A percentile compares a stretch with the other conserved stretches of the same genome.
These are phyloP conservation scores for Termitomyces sp. DNA, from an alignment of 768 basidiomycete genomes.

Conservation along the genomic window DNA sequence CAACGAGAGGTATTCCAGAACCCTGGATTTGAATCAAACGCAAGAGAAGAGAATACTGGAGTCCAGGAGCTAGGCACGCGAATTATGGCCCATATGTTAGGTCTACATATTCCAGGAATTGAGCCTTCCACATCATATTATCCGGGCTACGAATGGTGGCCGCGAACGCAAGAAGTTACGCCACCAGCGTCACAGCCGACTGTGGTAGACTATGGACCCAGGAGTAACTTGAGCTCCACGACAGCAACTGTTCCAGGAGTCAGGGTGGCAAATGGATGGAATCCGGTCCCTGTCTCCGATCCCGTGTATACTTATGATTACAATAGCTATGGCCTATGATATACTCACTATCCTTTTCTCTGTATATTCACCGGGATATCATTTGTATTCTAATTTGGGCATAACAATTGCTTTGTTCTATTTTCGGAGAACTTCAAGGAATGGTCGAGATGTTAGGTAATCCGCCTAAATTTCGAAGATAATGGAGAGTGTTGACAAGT, in stretches of 20 bases:
- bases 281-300: slow-evolving; percentile 10
- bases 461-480: slow-evolving; percentile 6
- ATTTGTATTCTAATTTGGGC: slow-evolving; percentile 9
- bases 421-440: slow-evolving; percentile 5
- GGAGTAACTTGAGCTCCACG: background rate
- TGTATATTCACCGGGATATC: slow-evolving; percentile 1
- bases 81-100: slow-evolving; percentile 72
- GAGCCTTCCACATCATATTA: slow-evolving; percentile 56
- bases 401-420: slow-evolving; percentile 11
- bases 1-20: slow-evolving; percentile 37
- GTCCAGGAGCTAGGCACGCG: slow-evolving; percentile 63
- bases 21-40: slow-evolving; percentile 17
- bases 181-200: slow-evolving; percentile 17
- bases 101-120: slow-evolving; percentile 60
- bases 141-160: slow-evolving; percentile 68
- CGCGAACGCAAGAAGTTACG: slow-evolving; percentile 34
- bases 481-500: slow-evolving; percentile 12
- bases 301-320: slow-evolving; percentile 16
- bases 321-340: slow-evolving; percentile 14
- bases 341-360: background rate
- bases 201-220: slow-evolving; percentile 4
- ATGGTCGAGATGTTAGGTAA: slow-evolving; percentile 21
- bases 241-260: slow-evolving; percentile 2
- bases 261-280: slow-evolving; percentile 9
- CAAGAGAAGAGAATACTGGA: slow-evolving; percentile 33